These are phyloP conservation scores for Durotheca rogersii DNA, from an alignment of 495 filamentous ascomycete genomes.

Conservation along the genomic window DNA sequence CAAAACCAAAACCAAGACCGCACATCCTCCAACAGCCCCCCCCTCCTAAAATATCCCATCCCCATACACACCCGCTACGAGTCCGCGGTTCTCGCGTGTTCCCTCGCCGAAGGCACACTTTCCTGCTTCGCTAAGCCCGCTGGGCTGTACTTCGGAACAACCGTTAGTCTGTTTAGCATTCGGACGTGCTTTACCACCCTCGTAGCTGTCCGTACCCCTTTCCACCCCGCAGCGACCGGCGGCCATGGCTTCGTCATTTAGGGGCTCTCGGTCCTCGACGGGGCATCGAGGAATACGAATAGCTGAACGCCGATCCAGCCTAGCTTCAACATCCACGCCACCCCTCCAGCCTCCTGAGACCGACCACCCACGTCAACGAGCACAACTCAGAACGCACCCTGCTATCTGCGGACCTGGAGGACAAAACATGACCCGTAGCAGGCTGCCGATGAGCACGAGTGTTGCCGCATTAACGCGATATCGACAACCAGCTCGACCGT, in stretches of 20 bases:
- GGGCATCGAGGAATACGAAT: neutral
- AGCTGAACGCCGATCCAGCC: neutral
- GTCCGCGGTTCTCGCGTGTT: neutral
- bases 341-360: neutral
- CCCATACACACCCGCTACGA: neutral
- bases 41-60: neutral
- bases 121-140: slow-evolving; percentile 1
- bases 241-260: slow-evolving; percentile 1
- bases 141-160: neutral
- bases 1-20: neutral
- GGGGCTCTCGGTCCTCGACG: neutral
- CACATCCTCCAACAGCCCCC: neutral
- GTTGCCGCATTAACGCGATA: neutral
- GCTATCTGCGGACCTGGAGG: neutral
- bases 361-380: neutral
- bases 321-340: neutral
- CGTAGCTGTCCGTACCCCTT: neutral
- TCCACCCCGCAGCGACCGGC: neutral
- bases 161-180: neutral
- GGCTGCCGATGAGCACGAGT: slow-evolving; percentile 7
- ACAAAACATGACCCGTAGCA: neutral
- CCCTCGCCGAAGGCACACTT: neutral
- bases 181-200: neutral
- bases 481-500: neutral
- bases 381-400: neutral